Evolutionary conservation across 129 eudicot species (phyloP).

Genomic region (Saposhnikovia divaricata): DNA sequence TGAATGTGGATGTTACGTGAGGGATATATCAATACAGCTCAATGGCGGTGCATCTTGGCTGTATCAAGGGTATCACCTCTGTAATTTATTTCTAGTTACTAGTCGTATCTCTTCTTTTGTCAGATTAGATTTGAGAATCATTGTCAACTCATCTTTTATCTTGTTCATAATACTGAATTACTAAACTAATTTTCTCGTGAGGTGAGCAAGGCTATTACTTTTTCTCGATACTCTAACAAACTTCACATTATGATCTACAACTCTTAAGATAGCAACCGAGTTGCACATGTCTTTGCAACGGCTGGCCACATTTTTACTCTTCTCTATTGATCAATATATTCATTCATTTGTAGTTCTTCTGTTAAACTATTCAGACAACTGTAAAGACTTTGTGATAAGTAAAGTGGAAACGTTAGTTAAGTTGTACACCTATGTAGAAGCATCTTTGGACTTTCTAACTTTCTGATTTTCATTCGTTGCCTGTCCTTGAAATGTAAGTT

Average conservation of each 20-base stretch:
- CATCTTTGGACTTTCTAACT: neutral
- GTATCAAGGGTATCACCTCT: constrained; percentile 76
- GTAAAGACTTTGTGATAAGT: neutral
- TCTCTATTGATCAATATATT: neutral
- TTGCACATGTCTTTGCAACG: neutral
- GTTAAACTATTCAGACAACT: neutral
- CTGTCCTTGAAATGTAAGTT: neutral
- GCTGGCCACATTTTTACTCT: neutral
- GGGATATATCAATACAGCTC: constrained; percentile 50
- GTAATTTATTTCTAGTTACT: constrained; percentile 3
- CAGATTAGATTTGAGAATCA: neutral
- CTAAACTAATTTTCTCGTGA: neutral
- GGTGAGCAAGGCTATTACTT: neutral
- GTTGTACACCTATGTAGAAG: neutral
- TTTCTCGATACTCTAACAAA: neutral
- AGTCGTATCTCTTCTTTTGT: neutral
- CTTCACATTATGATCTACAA: neutral
- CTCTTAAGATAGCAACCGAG: too few species aligned
- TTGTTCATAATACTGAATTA: neutral
- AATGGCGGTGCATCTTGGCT: constrained; percentile 98
- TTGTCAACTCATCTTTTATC: neutral
- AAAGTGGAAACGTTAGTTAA: neutral
- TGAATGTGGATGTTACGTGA: constrained; percentile 74
- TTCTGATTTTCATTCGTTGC: neutral
- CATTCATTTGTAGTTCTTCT: neutral